Evolutionary conservation across 192 early-diverging fungal genomes (phyloP), one percentile per base, ranked within the genome.

Genomic region (Coemansia sp.): DNA sequence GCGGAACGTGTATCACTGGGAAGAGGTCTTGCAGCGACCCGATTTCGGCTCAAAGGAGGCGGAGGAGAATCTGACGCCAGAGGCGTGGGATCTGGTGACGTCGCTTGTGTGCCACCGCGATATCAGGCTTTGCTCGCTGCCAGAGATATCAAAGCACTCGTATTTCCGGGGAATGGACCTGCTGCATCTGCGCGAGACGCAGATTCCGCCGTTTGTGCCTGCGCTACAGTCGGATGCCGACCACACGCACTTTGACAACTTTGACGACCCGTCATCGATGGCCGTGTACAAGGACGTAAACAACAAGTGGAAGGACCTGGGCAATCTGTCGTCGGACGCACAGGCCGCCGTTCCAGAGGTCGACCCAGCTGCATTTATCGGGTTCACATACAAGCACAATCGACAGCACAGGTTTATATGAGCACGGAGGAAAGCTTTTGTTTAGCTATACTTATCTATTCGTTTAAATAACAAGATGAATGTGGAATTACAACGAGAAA

Each of bases 1-100:
- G 88, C 83, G 89, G 42, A 95, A 93, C 75, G 87, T 95, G 18
- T 91, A 87, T 78, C 86, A 92, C 72, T 93, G 90, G 90, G 72
- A 83, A 22, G 75, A 81, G 35, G 89, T 92, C 0, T 65, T 95
- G 50, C 86, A 87, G 59, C 68, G 90, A 7, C 93, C 93, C 0
- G 82, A 88, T 20, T 94, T 91, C 79, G 77, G 75, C 11, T 89
- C 89, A 2, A 77, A 84, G 39, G 91, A 93, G 57, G 88, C 83
- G 13, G 91, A 91, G 67, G 87, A 91, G 61, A 93, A 91, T 62
- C 61, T 95, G 53, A 82, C 91, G 1, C 86, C 91, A 46, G 79
- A 84, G 10, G 85, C 89, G 0, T 93, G 93, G 91, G 80, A 85
- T 49, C 74, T 95, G 32, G 87, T 93, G 30, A 82, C 78, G 0